Evolutionary conservation across 345 rosid species (phyloP).

Genomic region (Arabis hirsuta): DNA sequence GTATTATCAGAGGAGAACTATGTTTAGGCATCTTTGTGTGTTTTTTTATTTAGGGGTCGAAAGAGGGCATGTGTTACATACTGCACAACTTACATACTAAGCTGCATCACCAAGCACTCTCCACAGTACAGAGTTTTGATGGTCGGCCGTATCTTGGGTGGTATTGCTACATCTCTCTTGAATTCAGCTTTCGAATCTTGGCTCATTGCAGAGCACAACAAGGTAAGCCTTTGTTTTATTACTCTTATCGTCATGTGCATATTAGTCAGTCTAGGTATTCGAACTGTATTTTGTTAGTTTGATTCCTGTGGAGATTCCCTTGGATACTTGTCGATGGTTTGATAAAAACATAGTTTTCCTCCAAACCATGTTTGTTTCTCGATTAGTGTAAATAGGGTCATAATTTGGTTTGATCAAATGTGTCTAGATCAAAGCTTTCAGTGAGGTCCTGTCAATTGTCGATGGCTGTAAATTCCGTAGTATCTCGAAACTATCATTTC

Average conservation of each 20-base stretch:
- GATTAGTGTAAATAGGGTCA: neutral
- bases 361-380: slow-evolving; percentile 7
- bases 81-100: slow-evolving; percentile 81
- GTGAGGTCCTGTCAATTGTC: neutral
- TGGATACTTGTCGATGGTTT: neutral
- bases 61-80: slow-evolving; percentile 90
- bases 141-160: slow-evolving; percentile 95
- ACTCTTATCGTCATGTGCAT: neutral
- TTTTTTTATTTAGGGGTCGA: slow-evolving; percentile 69
- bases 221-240: slow-evolving; percentile 53
- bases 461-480: slow-evolving; percentile 11
- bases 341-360: neutral
- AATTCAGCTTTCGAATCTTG: slow-evolving; percentile 94
- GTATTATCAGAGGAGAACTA: slow-evolving; percentile 5
- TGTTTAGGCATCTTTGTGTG: slow-evolving; percentile 2
- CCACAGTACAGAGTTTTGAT: slow-evolving; percentile 88
- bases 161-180: slow-evolving; percentile 91
- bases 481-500: slow-evolving; percentile 10
- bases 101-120: slow-evolving; percentile 94
- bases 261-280: neutral
- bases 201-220: slow-evolving; percentile 98
- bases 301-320: neutral
- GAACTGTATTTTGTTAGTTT: neutral
- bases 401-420: too few relatives aligned
- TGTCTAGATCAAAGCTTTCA: too few relatives aligned